A percentile compares a stretch with the other conserved stretches of the same genome.
Evolutionary conservation across 805 yeast genomes (phyloP).

Genomic region (Yarrowia sp.): DNA sequence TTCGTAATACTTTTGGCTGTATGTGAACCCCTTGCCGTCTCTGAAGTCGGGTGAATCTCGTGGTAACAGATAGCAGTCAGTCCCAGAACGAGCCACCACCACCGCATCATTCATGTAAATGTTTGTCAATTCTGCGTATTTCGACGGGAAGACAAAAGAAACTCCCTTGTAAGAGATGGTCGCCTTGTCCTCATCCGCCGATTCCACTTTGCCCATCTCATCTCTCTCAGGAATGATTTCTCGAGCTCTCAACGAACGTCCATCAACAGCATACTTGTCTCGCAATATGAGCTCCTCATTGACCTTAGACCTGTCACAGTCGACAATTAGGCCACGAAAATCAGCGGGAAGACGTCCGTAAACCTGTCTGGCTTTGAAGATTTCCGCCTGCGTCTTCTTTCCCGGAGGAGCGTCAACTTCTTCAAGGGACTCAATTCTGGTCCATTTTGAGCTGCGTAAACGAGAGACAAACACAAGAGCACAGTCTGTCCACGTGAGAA

Average conservation of each 20-base stretch:
- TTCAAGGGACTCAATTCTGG: background rate
- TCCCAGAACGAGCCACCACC: background rate
- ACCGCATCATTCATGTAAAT: slow-evolving; percentile 2
- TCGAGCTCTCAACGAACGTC: background rate
- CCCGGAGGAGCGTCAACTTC: background rate
- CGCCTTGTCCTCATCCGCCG: background rate
- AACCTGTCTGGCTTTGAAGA: background rate
- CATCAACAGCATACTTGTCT: slow-evolving; percentile 1
- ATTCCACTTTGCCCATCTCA: background rate
- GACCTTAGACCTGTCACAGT: background rate
- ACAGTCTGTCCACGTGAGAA: background rate
- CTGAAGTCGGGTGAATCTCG: background rate
- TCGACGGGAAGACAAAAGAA: background rate
- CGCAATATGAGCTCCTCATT: background rate
- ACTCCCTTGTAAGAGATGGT: background rate
- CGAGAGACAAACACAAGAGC: background rate
- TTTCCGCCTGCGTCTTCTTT: background rate
- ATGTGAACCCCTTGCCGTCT: background rate
- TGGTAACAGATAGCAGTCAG: background rate
- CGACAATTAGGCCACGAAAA: background rate
- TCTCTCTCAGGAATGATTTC: slow-evolving; percentile 1
- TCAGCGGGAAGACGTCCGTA: slow-evolving; percentile 6
- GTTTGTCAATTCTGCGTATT: background rate
- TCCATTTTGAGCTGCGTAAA: slow-evolving; percentile 1
- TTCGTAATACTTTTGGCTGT: background rate